These are phyloP conservation scores for Cardiospermum halicacabum DNA, from an alignment of 345 rosid genomes.

Conservation along the genomic window DNA sequence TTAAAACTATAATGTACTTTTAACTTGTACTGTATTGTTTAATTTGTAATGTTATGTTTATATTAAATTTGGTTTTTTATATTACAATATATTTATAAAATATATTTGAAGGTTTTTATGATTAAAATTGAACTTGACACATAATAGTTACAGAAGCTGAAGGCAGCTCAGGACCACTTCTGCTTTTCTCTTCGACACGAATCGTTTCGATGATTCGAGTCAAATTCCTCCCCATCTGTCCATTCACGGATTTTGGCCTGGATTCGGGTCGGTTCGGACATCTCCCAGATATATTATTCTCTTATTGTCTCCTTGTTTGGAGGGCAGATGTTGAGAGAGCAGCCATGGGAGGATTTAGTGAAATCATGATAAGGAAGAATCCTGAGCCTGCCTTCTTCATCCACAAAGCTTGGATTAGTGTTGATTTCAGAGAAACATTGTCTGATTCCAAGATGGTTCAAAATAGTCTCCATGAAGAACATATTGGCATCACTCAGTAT, in stretches of 20 bases:
- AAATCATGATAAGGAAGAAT: constrained; percentile 66
- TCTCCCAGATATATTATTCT: constrained; percentile 74
- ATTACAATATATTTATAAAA: too few species aligned
- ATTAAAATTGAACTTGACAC: too few species aligned
- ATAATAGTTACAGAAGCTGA: constrained; percentile 31
- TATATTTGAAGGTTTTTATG: too few species aligned
- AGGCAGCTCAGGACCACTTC: constrained; percentile 15
- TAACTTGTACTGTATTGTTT: too few species aligned
- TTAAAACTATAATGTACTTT: too few species aligned
- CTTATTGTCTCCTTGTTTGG: constrained; percentile 54
- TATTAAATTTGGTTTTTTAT: too few species aligned
- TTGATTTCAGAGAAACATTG: constrained; percentile 74
- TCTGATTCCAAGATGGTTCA: constrained; percentile 58
- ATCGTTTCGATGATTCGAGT: constrained; percentile 28
- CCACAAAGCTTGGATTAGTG: constrained; percentile 64
- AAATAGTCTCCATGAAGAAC: constrained; percentile 71
- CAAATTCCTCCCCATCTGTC: constrained; percentile 59
- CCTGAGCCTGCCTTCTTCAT: constrained; percentile 50
- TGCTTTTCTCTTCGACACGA: constrained; percentile 9
- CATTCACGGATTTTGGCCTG: constrained; percentile 70
- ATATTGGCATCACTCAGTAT: constrained; percentile 73
- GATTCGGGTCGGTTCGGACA: constrained; percentile 46
- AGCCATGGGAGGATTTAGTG: constrained; percentile 55
- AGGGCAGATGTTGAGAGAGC: constrained; percentile 70
- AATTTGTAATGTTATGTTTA: too few species aligned